Percentiles rank a stretch among this genome's conserved stretches.
These are phyloP conservation scores for Geranomyces variabilis DNA, from an alignment of 192 early-diverging fungal species.

Conservation along the genomic window DNA sequence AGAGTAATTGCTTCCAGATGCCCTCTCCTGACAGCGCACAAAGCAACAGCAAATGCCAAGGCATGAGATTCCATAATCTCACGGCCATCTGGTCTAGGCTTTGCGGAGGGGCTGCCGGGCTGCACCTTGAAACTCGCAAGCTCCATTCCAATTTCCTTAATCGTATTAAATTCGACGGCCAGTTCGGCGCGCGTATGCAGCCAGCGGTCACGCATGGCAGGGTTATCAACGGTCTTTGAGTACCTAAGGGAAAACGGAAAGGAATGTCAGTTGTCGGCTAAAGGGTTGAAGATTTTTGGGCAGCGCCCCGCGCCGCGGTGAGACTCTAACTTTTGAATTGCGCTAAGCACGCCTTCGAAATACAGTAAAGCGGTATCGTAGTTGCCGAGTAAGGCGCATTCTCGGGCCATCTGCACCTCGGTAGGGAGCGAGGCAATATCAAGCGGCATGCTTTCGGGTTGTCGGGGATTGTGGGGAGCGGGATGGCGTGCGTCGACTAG, in stretches of 20 bases:
- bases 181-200: conserved; percentile 39
- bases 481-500: no score
- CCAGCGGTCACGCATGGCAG: conserved; percentile 45
- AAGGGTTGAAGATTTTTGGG: no score
- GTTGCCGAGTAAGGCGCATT: conserved; percentile 61
- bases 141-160: conserved; percentile 59
- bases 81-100: no score
- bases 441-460: not conserved
- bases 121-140: conserved; percentile 56
- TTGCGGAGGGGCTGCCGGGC: no score
- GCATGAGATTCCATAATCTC: no score
- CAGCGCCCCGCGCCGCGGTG: not conserved
- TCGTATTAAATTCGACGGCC: conserved; percentile 49
- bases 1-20: not conserved
- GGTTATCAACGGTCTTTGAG: conserved; percentile 42
- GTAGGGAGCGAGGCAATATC: conserved; percentile 10
- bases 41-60: no score
- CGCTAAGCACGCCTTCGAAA: conserved; percentile 58
- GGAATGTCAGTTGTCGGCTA: no score
- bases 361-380: conserved; percentile 59
- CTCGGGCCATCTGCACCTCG: conserved; percentile 53
- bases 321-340: conserved; percentile 45
- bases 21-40: conserved; percentile 14
- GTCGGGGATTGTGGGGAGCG: not conserved
- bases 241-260: conserved; percentile 47